phyloP scores from a whole-genome alignment of 495 filamentous ascomycete species.

The Neurospora hispaniola region DNA sequence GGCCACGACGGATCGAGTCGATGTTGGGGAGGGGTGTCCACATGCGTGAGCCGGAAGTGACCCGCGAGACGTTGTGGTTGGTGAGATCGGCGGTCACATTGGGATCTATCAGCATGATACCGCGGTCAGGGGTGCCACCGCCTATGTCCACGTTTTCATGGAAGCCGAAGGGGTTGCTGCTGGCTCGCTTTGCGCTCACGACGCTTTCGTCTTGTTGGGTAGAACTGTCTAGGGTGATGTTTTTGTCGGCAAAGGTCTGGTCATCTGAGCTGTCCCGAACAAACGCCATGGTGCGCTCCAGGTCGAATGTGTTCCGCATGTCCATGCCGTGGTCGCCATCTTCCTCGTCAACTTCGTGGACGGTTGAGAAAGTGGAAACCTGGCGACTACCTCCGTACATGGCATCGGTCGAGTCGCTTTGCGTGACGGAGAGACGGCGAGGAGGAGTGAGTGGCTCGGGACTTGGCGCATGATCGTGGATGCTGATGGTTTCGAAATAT shows the following conservation, averaged over 20 bases:
- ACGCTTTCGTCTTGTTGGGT: neutral
- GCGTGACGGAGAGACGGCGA: neutral
- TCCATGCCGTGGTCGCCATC: neutral
- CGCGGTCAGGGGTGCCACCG: neutral
- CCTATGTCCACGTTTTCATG: neutral
- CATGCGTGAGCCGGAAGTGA: neutral
- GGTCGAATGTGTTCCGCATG: neutral
- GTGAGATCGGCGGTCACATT: neutral
- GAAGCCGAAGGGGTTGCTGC: neutral
- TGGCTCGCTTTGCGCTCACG: neutral
- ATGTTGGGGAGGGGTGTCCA: neutral
- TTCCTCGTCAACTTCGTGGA: neutral
- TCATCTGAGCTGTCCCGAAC: neutral
- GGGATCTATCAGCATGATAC: neutral
- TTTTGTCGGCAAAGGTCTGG: neutral
- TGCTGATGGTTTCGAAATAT: neutral
- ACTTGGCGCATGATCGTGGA: neutral
- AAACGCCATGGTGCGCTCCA: neutral
- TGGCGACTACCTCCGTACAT: neutral
- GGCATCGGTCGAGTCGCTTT: neutral
- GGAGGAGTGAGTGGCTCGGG: neutral
- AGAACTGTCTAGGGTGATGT: neutral
- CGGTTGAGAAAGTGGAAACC: neutral
- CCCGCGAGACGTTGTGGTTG: neutral
- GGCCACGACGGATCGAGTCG: constrained; percentile 11